These are phyloP conservation scores for Pistacia atlantica DNA, from an alignment of 345 rosid species.

Conservation along the genomic window DNA sequence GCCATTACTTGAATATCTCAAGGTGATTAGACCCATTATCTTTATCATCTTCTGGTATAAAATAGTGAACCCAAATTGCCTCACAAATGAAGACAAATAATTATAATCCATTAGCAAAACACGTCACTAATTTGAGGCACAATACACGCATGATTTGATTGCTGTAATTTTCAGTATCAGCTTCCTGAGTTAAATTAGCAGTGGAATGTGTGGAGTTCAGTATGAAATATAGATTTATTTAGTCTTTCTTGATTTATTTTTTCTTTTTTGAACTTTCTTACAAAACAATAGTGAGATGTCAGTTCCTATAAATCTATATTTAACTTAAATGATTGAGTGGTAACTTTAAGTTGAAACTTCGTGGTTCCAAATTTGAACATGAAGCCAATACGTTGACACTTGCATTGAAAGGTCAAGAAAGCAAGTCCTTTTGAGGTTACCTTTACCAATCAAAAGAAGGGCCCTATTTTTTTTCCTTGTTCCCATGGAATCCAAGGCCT, in stretches of 20 bases:
- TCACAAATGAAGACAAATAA: slow-evolving; percentile 13
- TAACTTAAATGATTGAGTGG: slow-evolving; percentile 21
- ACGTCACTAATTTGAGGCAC: slow-evolving; percentile 29
- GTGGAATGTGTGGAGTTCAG: not conserved
- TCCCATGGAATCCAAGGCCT: slow-evolving; percentile 56
- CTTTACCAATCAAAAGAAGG: slow-evolving; percentile 34
- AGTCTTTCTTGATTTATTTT: not conserved
- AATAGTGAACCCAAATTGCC: slow-evolving; percentile 13
- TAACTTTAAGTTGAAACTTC: slow-evolving; percentile 48
- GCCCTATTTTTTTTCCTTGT: slow-evolving; percentile 21
- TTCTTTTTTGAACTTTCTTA: not conserved
- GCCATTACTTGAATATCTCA: slow-evolving; percentile 14
- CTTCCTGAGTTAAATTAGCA: not conserved
- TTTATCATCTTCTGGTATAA: not conserved
- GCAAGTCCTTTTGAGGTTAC: slow-evolving; percentile 31
- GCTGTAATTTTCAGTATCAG: slow-evolving; percentile 21
- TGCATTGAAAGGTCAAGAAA: slow-evolving; percentile 28
- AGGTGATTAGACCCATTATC: slow-evolving; percentile 6
- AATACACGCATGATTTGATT: slow-evolving; percentile 33
- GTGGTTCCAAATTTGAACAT: slow-evolving; percentile 42
- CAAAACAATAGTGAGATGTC: not conserved
- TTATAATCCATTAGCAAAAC: slow-evolving; percentile 9
- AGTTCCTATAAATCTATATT: not conserved
- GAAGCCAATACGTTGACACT: slow-evolving; percentile 31
- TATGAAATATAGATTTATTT: not conserved